Percentiles rank a stretch among this genome's conserved stretches.
Conservation (phyloP, 768 basidiomycete genomes). For the Phylloporus sp. region DNA sequence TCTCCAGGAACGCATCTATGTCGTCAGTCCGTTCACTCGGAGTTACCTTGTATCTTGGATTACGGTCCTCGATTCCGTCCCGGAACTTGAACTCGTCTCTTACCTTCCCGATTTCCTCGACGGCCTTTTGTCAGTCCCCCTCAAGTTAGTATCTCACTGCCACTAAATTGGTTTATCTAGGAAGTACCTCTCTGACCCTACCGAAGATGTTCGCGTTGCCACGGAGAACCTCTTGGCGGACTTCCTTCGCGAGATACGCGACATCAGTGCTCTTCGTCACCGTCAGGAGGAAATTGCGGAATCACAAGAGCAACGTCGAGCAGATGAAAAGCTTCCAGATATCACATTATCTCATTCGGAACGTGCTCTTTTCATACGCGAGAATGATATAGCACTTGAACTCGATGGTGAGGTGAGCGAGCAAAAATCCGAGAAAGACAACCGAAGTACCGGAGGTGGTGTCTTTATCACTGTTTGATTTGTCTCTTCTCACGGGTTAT, state of each 20-base stretch:
- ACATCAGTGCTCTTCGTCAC: constrained; percentile 71
- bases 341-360: constrained; percentile 55
- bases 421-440: constrained; percentile 40
- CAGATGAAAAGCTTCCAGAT: constrained; percentile 53
- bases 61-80: constrained; percentile 90
- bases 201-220: constrained; percentile 85
- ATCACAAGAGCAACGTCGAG: constrained; percentile 35
- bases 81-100: constrained; percentile 91
- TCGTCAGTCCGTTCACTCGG: constrained; percentile 91
- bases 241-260: constrained; percentile 85
- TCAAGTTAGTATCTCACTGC: constrained; percentile 1
- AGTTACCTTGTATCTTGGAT: constrained; percentile 98
- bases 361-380: constrained; percentile 49
- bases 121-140: constrained; percentile 70
- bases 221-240: constrained; percentile 87
- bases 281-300: constrained; percentile 54
- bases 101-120: constrained; percentile 95
- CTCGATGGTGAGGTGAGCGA: constrained; percentile 43
- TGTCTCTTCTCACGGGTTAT: constrained; percentile 5
- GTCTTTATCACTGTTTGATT: neutral
- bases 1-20: constrained; percentile 88
- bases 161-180: constrained; percentile 35
- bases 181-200: constrained; percentile 93
- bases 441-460: constrained; percentile 63
- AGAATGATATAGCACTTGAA: constrained; percentile 38